Evolutionary conservation across 352 stramenopile species (phyloP).

Genomic region (Thraustochytrium sp.): DNA sequence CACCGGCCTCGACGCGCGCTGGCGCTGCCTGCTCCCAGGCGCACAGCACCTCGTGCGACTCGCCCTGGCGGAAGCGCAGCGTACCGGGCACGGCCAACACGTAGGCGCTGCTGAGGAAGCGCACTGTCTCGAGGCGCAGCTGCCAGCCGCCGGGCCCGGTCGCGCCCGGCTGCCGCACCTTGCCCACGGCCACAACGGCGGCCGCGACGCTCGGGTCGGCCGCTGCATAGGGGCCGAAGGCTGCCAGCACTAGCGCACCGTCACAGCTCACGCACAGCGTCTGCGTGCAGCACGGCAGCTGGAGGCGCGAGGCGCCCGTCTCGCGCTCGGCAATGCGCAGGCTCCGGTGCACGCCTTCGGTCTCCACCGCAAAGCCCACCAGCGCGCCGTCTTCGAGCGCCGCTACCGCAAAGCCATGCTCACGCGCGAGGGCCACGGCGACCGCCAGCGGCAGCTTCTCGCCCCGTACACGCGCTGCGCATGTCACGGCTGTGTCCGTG

Average conservation of each 20-base stretch:
- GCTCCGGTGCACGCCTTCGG: not conserved
- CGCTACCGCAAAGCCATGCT: not conserved
- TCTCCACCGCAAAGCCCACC: not conserved
- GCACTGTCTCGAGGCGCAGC: not conserved
- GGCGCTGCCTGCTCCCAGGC: not conserved
- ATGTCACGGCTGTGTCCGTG: not conserved
- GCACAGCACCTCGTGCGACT: not conserved
- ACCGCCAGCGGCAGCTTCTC: not conserved
- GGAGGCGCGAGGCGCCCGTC: not conserved
- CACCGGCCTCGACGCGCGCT: not conserved
- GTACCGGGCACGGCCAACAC: not conserved
- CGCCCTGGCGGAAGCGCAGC: not conserved
- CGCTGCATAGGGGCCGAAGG: not conserved
- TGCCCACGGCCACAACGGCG: not conserved
- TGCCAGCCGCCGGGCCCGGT: not conserved
- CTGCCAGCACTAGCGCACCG: not conserved
- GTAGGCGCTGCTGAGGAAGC: conserved; percentile 9
- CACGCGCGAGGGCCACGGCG: not conserved
- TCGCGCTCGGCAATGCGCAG: not conserved
- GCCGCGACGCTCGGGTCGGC: not conserved
- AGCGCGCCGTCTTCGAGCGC: not conserved
- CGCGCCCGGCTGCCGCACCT: not conserved
- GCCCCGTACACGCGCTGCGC: not conserved
- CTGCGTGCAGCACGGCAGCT: not conserved
- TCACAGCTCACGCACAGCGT: not conserved